Conservation (phyloP, 164 flowering plant species). For the Dillenia suffruticosa region DNA sequence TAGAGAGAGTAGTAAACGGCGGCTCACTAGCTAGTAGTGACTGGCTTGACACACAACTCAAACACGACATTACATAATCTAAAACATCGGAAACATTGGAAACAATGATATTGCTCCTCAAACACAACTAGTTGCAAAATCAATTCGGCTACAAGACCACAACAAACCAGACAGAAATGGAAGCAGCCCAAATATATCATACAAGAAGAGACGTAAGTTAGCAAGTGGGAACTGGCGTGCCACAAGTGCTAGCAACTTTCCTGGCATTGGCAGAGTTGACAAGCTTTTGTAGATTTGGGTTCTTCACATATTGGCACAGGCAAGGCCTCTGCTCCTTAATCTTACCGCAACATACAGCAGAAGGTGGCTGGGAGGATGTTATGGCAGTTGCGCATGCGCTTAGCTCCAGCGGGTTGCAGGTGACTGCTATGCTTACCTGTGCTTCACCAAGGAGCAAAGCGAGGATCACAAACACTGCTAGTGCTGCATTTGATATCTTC, state of each 20-base stretch:
- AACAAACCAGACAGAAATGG: no score
- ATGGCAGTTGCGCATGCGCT: constrained; percentile 17
- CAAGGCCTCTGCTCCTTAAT: constrained; percentile 23
- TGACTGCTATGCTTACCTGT: constrained; percentile 12
- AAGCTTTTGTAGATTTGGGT: constrained; percentile 16
- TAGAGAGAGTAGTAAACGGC: no score
- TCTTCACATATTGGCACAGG: constrained; percentile 21
- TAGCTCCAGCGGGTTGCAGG: constrained; percentile 20
- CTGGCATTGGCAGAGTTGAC: constrained; percentile 24
- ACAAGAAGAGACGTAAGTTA: neutral
- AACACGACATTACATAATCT: no score
- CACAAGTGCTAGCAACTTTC: constrained; percentile 15
- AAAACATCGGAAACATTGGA: no score
- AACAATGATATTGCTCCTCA: no score
- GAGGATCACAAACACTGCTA: constrained; percentile 9
- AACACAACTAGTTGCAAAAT: no score
- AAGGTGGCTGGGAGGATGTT: constrained; percentile 9
- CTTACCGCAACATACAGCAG: constrained; percentile 16
- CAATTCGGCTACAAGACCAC: no score
- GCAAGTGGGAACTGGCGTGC: constrained; percentile 12
- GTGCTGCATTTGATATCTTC: neutral
- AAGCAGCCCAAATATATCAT: no score
- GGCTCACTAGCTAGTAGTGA: no score
- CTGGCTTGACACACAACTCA: no score
- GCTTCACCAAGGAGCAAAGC: constrained; percentile 9